Conservation (phyloP, 352 stramenopile genomes). For the Phytopythium kandeliae region DNA sequence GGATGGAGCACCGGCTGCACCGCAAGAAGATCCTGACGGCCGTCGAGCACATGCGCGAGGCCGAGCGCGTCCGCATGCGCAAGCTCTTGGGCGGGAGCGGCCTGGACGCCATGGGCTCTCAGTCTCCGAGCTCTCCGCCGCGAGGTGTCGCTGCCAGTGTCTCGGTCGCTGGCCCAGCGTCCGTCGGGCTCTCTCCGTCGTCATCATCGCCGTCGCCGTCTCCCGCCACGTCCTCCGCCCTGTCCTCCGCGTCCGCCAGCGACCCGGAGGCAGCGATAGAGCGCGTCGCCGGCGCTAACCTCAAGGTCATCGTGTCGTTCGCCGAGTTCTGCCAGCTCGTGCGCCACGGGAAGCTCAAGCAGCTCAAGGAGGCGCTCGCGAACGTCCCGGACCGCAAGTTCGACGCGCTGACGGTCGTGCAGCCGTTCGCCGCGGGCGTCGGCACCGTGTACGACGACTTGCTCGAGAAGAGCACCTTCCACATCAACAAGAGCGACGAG, state of each 20-base stretch:
- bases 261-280: not conserved
- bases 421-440: conserved; percentile 68
- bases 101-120: not conserved
- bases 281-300: conserved; percentile 9
- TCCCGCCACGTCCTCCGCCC: not conserved
- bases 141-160: not conserved
- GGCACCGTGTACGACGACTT: conserved; percentile 90
- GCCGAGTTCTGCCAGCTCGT: conserved; percentile 77
- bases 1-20: conserved; percentile 93
- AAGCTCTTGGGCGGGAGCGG: conserved; percentile 25
- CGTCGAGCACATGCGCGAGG: conserved; percentile 61
- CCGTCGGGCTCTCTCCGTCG: too few relatives aligned
- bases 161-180: too few relatives aligned
- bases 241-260: not conserved
- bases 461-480: conserved; percentile 88
- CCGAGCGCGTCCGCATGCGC: conserved; percentile 41
- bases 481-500: conserved; percentile 86
- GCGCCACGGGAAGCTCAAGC: conserved; percentile 84
- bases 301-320: conserved; percentile 56
- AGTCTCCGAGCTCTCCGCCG: not conserved
- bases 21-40: conserved; percentile 95
- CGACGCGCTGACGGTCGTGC: conserved; percentile 62
- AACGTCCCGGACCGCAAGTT: conserved; percentile 84
- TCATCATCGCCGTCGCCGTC: too few relatives aligned
- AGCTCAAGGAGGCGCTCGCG: conserved; percentile 85